These are phyloP conservation scores for Lagerstroemia fauriei DNA, from an alignment of 441 rosid species.

Conservation along the genomic window DNA sequence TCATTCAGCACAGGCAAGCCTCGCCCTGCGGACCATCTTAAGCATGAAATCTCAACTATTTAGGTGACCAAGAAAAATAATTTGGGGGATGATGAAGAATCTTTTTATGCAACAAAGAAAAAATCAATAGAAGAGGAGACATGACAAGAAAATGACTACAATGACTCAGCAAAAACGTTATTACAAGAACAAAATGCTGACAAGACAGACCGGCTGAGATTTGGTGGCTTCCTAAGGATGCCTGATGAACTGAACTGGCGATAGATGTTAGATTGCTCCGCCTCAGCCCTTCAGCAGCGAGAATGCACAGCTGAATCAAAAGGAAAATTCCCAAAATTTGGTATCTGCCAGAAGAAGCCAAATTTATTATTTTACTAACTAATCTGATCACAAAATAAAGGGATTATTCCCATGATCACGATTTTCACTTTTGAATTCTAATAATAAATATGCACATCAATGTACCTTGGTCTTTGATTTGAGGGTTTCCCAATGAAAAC, in stretches of 20 bases:
- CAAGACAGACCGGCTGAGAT: slow-evolving; percentile 54
- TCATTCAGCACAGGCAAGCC: slow-evolving; percentile 84
- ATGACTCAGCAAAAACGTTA: not conserved
- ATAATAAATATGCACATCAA: not conserved
- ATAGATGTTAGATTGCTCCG: slow-evolving; percentile 81
- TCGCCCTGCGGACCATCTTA: slow-evolving; percentile 47
- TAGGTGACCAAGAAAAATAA: not conserved
- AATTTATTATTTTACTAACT: not conserved
- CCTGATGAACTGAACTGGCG: slow-evolving; percentile 70
- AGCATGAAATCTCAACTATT: not conserved
- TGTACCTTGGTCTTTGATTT: slow-evolving; percentile 86
- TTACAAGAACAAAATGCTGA: slow-evolving; percentile 5
- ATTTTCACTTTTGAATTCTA: not conserved
- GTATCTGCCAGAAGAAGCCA: slow-evolving; percentile 56
- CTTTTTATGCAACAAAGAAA: not conserved
- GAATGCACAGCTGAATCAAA: slow-evolving; percentile 78
- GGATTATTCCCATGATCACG: not conserved
- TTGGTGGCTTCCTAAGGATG: slow-evolving; percentile 60
- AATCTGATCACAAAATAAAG: not conserved
- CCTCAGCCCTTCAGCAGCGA: slow-evolving; percentile 82
- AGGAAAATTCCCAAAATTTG: slow-evolving; percentile 88
- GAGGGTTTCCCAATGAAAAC: slow-evolving; percentile 85
- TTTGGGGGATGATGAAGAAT: not conserved
- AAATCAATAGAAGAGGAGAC: not conserved
- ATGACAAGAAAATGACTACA: not conserved